phyloP scores from a whole-genome alignment of 164 flowering plant genomes.

The Vitis rupestris region DNA sequence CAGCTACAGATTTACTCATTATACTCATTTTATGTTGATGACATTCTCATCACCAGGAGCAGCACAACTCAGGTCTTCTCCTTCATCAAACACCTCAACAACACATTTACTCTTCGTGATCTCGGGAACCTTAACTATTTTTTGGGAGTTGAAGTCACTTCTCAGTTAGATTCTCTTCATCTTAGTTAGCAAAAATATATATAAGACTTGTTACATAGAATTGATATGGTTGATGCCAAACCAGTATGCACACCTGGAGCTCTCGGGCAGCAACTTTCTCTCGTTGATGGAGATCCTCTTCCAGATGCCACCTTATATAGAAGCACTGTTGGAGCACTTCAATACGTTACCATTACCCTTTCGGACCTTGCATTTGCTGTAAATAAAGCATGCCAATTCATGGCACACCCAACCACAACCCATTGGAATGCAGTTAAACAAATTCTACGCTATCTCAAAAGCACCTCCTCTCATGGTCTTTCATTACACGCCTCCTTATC shows the following conservation, averaged over 20 bases:
- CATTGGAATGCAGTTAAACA: conserved; percentile 4
- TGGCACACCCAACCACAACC: not conserved
- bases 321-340: conserved; percentile 8
- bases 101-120: not conserved
- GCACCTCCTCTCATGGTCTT: not conserved
- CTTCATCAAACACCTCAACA: not conserved
- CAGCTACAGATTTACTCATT: not conserved
- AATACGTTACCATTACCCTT: conserved; percentile 1
- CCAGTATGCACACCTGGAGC: not conserved
- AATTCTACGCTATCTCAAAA: not conserved
- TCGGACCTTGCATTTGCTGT: conserved; percentile 9
- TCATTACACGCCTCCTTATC: too few species aligned
- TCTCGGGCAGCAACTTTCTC: not conserved
- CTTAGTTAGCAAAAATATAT: not conserved
- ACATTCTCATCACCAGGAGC: too few species aligned
- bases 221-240: not conserved
- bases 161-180: not conserved
- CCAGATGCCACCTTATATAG: not conserved
- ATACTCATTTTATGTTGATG: not conserved
- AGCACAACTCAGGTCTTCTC: too few species aligned
- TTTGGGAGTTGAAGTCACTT: not conserved
- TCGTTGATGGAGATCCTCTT: not conserved
- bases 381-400: conserved; percentile 3
- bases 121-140: not conserved
- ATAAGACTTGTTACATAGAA: not conserved